Base-by-base conservation (phyloP, 768 basidiomycete genomes). In the Mycena polygramma region DNA sequence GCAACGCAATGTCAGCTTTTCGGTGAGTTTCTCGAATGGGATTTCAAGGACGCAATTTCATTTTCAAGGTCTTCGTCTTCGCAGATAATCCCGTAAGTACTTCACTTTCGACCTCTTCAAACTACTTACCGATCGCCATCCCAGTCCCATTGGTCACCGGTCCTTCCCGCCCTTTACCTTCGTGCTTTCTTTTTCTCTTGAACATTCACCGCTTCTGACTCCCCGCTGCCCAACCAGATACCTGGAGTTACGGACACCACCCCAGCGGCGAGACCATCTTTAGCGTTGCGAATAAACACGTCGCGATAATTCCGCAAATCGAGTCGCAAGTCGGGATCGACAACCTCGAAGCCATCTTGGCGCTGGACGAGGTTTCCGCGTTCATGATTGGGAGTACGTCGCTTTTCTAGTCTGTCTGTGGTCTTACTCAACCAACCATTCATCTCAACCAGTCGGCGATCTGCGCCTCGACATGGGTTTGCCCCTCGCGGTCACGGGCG, bases 251-350 rank as follows among this genome's bases (percentile, higher is more conserved):
- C 70, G 7, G 70, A 71, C 35, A 53, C 17, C 2, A 61, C 62
- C 2, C 51, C 51, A 0, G 49, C 52, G 10, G 66, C 36, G 66
- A 68, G 26, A 68, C 19, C 3, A 9, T 65, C 15, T 72, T 72
- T 49, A 59, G 57, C 1, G 2, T 68, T 13, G 71, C 71, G 22
- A 72, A 72, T n/a, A 59, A 67, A 26, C 71, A 72, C 43, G 45
- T 68, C 7, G 71, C 71, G 4, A 68, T 72, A 19, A 68, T 72
- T 20, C 71, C 71, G 15, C 71, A 72, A 55, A 61, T 72, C 43
- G 71, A 72, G 37, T 64, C 66, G 92, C 19, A 90, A 87, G 77
- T 92, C 91, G 70, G 87, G 80, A 66, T 88, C 84, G 76, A 88
- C 84, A 75, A 30, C 6, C 30, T 30, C 30, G 30, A 30, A 6